Percentiles rank a stretch among this genome's conserved stretches.
Conservation (phyloP, 2,329 filamentous ascomycete genomes). For the Xylaria sp. region DNA sequence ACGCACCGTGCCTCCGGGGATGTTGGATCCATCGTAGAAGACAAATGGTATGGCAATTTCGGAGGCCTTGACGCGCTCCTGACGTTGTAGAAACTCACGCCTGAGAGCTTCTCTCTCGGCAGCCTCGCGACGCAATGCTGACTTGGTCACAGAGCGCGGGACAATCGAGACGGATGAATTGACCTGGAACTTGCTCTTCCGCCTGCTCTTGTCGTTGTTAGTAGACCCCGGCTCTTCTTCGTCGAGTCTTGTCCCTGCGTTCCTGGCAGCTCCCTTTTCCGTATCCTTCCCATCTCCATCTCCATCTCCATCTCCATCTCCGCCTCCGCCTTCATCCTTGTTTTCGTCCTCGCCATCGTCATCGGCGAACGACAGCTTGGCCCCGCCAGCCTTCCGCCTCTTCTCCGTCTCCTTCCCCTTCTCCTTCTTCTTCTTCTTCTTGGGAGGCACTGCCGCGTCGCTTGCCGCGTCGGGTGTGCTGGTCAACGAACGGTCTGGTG, state of each 20-base stretch:
- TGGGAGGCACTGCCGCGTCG: conserved; percentile 50
- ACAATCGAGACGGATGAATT: conserved; percentile 70
- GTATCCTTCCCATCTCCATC: conserved; percentile 2
- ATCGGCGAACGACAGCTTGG: conserved; percentile 71
- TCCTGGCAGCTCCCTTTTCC: neutral
- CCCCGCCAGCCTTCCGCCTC: conserved; percentile 53
- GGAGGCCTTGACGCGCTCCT: conserved; percentile 87
- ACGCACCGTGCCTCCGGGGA: conserved; percentile 82
- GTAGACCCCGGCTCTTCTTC: neutral
- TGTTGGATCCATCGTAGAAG: conserved; percentile 94
- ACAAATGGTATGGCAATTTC: conserved; percentile 94
- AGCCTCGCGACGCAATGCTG: conserved; percentile 79
- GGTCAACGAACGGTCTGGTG: conserved; percentile 61
- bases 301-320: conserved; percentile 58
- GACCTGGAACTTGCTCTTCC: conserved; percentile 64
- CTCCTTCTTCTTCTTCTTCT: conserved; percentile 61
- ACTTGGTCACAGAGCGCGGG: conserved; percentile 76
- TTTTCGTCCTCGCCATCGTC: conserved; percentile 71
- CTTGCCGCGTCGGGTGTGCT: conserved; percentile 59
- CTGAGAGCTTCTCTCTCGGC: conserved; percentile 77
- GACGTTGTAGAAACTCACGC: conserved; percentile 82
- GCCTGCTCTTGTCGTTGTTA: conserved; percentile 29
- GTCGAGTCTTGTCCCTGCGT: neutral
- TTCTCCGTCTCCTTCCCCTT: conserved; percentile 61
- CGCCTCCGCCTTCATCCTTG: neutral